Evolutionary conservation across 345 rosid species (phyloP).

Genomic region (Salix exigua): DNA sequence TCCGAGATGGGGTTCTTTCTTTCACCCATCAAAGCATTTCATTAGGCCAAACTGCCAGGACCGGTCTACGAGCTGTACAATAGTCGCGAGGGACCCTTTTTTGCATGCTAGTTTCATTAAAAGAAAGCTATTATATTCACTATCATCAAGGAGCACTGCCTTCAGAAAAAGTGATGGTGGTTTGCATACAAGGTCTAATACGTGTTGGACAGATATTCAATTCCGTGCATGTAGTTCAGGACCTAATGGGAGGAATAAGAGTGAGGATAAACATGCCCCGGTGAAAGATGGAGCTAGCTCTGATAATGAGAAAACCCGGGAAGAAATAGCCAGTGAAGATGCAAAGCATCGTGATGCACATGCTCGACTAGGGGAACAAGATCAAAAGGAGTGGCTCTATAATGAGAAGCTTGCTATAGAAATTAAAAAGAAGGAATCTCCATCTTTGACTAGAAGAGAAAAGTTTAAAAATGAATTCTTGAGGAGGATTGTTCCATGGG

Average conservation of each 20-base stretch:
- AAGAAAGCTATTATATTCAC: conserved; percentile 31
- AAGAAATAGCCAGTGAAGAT: conserved; percentile 28
- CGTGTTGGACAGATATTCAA: conserved; percentile 32
- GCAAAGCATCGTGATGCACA: conserved; percentile 44
- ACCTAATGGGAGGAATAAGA: conserved; percentile 77
- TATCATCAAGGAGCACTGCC: conserved; percentile 21
- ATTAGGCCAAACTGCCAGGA: conserved; percentile 37
- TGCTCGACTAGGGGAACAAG: conserved; percentile 80
- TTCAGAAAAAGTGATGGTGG: conserved; percentile 17
- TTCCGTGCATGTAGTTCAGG: conserved; percentile 65
- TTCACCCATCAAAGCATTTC: conserved; percentile 43
- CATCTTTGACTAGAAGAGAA: conserved; percentile 62
- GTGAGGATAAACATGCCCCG: conserved; percentile 59
- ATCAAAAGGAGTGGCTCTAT: conserved; percentile 88
- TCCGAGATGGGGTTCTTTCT: conserved; percentile 58
- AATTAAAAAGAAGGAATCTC: conserved; percentile 72
- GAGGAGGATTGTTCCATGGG: conserved; percentile 89
- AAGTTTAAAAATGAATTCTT: conserved; percentile 74
- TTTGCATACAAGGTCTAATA: conserved; percentile 21
- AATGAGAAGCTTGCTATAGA: conserved; percentile 73
- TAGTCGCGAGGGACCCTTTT: conserved; percentile 19
- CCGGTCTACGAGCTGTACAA: conserved; percentile 27
- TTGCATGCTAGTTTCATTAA: conserved; percentile 31
- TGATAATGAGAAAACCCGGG: conserved; percentile 41
- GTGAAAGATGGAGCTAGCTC: conserved; percentile 39